phyloP scores from a whole-genome alignment of 1,139 yeast species.

The Yamadazyma sp. region DNA sequence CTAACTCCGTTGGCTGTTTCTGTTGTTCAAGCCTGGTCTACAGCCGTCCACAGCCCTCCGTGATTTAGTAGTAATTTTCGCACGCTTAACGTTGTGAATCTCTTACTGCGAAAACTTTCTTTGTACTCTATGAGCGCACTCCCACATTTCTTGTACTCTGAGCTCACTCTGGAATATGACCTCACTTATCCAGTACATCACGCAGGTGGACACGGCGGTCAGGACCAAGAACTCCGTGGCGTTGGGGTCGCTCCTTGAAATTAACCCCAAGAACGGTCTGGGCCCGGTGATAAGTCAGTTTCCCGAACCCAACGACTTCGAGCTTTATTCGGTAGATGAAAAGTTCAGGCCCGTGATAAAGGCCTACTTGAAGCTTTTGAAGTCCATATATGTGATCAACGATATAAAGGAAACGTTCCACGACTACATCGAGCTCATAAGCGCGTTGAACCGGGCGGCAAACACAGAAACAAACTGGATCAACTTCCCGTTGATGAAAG shows the following conservation, averaged over 20 bases:
- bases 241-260: slow-evolving; percentile 29
- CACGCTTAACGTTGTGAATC: too few species aligned
- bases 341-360: slow-evolving; percentile 36
- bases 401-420: slow-evolving; percentile 41
- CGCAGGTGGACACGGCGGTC: slow-evolving; percentile 7
- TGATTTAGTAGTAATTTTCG: too few species aligned
- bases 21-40: too few species aligned
- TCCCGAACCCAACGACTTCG: slow-evolving; percentile 41
- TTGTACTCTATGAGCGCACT: too few species aligned
- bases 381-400: slow-evolving; percentile 35
- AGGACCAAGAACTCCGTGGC: slow-evolving; percentile 15
- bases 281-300: slow-evolving; percentile 30
- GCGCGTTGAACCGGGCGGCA: slow-evolving; percentile 57
- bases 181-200: slow-evolving; percentile 3
- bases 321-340: slow-evolving; percentile 36
- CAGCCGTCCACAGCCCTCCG: too few species aligned
- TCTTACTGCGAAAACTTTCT: background rate
- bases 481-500: slow-evolving; percentile 54
- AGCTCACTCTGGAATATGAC: background rate
- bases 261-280: slow-evolving; percentile 32
- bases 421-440: slow-evolving; percentile 43
- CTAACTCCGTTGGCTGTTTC: too few species aligned
- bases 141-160: too few species aligned
- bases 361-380: slow-evolving; percentile 38
- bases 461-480: slow-evolving; percentile 69